Evolutionary conservation across 805 yeast species (phyloP).

Genomic region (Limtongozyma cylindracea): DNA sequence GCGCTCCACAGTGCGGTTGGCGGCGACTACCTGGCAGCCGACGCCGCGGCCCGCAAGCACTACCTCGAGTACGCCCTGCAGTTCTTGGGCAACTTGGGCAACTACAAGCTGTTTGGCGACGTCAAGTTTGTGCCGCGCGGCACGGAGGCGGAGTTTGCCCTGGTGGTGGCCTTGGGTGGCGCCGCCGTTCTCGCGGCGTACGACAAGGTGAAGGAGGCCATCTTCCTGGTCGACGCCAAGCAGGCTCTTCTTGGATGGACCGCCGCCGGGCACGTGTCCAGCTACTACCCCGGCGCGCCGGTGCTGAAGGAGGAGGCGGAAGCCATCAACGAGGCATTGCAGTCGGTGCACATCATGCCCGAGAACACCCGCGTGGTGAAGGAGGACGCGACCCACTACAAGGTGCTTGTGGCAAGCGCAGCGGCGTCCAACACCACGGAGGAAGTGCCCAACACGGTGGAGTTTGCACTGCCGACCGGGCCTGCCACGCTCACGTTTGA

Average conservation of each 20-base stretch:
- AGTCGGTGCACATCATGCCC: conserved; percentile 37
- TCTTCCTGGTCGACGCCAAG: conserved; percentile 22
- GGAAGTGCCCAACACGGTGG: conserved; percentile 22
- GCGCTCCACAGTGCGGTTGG: conserved; percentile 23
- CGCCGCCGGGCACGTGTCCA: conserved; percentile 46
- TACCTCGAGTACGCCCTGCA: conserved; percentile 60
- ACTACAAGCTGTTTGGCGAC: conserved; percentile 75
- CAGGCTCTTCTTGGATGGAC: conserved; percentile 44
- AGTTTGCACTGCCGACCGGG: conserved; percentile 9
- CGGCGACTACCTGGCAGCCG: conserved; percentile 14
- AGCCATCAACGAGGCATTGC: conserved; percentile 38
- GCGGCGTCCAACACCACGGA: conserved; percentile 15
- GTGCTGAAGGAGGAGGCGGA: conserved; percentile 37
- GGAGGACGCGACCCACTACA: conserved; percentile 16
- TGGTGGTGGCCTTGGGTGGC: conserved; percentile 11
- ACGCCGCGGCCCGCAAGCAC: conserved; percentile 9
- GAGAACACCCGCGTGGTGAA: conserved; percentile 64
- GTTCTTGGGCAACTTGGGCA: conserved; percentile 50
- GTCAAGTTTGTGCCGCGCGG: conserved; percentile 59
- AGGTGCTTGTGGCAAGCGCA: conserved; percentile 48
- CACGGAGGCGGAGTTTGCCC: conserved; percentile 17
- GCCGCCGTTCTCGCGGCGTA: conserved; percentile 10
- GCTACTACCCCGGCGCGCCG: conserved; percentile 27
- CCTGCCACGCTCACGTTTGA: conserved; percentile 21
- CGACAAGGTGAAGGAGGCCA: conserved; percentile 15